phyloP scores from a whole-genome alignment of 2,329 filamentous ascomycete species.

The Fonsecaea monophora region DNA sequence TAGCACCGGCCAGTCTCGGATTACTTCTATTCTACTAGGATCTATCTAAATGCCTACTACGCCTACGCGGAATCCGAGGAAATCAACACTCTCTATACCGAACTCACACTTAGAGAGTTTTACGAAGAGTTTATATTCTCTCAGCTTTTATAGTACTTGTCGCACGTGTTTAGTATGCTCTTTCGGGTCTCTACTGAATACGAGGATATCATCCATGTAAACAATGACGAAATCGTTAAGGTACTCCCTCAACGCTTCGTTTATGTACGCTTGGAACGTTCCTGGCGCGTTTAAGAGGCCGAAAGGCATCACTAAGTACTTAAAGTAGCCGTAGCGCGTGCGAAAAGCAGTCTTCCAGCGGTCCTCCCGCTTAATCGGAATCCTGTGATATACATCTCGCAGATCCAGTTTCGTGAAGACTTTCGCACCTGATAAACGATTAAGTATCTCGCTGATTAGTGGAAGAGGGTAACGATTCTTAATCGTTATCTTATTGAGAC shows the following conservation, averaged over 20 bases:
- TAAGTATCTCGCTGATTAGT: conserved; percentile 41
- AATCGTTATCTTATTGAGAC: conserved; percentile 43
- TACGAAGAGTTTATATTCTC: neutral
- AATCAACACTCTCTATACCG: neutral
- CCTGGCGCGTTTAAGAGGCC: conserved; percentile 35
- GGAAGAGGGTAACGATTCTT: conserved; percentile 44
- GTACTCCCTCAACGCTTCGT: conserved; percentile 1
- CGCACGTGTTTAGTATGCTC: neutral
- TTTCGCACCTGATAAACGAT: conserved; percentile 29
- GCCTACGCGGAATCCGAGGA: neutral
- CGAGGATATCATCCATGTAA: conserved; percentile 11
- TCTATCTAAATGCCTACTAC: neutral
- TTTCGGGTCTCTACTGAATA: neutral
- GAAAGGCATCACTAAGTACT: conserved; percentile 46
- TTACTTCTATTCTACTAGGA: neutral
- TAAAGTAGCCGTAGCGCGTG: conserved; percentile 40
- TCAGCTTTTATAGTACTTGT: neutral
- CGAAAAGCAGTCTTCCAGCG: conserved; percentile 46
- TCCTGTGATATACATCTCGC: conserved; percentile 37
- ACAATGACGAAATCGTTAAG: conserved; percentile 8
- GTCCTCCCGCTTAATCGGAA: conserved; percentile 41
- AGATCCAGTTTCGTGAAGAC: conserved; percentile 41
- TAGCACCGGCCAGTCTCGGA: neutral
- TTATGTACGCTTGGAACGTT: conserved; percentile 3
- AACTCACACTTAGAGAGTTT: neutral